Conservation (phyloP, 306 rosid species). For the Dryas drummondii region DNA sequence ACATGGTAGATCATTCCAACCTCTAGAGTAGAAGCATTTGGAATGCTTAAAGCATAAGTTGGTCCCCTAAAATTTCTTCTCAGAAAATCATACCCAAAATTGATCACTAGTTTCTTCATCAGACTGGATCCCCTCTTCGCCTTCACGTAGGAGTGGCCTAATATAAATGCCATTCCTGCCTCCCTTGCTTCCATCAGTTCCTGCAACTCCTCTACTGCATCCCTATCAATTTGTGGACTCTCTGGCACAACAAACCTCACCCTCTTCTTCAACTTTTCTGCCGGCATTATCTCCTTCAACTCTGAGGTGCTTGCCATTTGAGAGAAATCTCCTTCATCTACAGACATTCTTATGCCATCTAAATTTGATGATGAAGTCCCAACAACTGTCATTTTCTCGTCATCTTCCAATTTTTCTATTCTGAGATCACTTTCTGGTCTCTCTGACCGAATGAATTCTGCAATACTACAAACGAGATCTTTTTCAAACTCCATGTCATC, state of each 20-base stretch:
- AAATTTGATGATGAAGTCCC: conserved; percentile 69
- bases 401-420: conserved; percentile 42
- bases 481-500: conserved; percentile 86
- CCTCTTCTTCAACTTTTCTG: conserved; percentile 56
- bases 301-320: conserved; percentile 54
- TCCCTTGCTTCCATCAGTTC: conserved; percentile 96
- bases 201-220: conserved; percentile 59
- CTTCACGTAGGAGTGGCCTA: conserved; percentile 90
- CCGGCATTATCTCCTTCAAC: conserved; percentile 59
- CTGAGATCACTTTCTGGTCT: conserved; percentile 39
- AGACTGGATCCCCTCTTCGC: conserved; percentile 91
- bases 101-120: conserved; percentile 71
- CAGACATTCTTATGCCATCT: conserved; percentile 69
- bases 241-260: conserved; percentile 80
- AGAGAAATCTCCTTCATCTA: conserved; percentile 39
- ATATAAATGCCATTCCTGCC: conserved; percentile 92
- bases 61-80: conserved; percentile 95
- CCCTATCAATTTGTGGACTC: conserved; percentile 58
- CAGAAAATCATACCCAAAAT: conserved; percentile 83
- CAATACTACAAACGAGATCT: conserved; percentile 86
- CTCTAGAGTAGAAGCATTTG: conserved; percentile 92
- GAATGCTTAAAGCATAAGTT: conserved; percentile 73
- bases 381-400: conserved; percentile 81
- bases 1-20: conserved; percentile 94
- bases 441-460: conserved; percentile 77